Conservation (phyloP, 306 rosid genomes). For the Pyrus pyrifolia region DNA sequence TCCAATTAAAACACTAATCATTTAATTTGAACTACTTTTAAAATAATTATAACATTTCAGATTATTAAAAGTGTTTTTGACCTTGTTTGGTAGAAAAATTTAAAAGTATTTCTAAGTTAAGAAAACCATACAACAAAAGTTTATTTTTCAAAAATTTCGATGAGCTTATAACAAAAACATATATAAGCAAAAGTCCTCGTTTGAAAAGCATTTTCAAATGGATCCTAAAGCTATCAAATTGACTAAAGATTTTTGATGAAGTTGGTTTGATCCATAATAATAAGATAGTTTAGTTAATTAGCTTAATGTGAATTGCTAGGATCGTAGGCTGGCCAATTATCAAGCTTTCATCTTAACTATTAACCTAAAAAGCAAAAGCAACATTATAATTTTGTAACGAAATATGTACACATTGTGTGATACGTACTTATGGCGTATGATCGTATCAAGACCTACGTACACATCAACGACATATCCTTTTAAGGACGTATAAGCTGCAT, state of each 20-base stretch:
- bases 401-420: background rate
- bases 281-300: background rate
- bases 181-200: background rate
- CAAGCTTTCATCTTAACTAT: background rate
- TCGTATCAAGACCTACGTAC: background rate
- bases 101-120: background rate
- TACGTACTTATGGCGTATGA: background rate
- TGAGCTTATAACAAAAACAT: too few species aligned
- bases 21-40: background rate
- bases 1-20: background rate
- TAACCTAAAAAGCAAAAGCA: background rate
- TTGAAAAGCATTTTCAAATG: background rate
- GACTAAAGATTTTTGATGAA: background rate
- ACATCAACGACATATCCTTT: background rate
- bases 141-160: too few species aligned
- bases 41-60: too few species aligned
- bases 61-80: background rate
- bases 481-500: conserved; percentile 8
- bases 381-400: background rate
- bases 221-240: background rate
- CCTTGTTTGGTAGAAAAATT: too few species aligned
- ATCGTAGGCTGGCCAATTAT: background rate
- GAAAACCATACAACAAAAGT: background rate
- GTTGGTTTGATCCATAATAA: background rate
- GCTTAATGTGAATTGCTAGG: background rate